phyloP scores from a whole-genome alignment of 768 basidiomycete genomes.

The Pisolithus tinctorius region DNA sequence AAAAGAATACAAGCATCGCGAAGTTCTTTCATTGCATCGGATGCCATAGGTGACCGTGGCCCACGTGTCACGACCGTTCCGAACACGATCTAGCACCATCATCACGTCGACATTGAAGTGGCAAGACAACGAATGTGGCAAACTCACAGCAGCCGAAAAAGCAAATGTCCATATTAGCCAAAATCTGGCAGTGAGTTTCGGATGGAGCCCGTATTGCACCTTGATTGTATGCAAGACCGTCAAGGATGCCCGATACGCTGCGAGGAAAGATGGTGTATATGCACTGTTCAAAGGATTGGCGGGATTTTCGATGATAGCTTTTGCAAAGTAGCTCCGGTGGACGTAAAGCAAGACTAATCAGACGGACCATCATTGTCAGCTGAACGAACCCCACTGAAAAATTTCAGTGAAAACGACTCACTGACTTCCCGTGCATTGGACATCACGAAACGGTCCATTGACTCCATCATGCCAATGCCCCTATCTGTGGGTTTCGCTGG shows the following conservation, averaged over 20 bases:
- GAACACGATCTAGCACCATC: conserved; percentile 53
- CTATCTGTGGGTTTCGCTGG: conserved; percentile 8
- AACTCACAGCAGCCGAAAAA: conserved; percentile 46
- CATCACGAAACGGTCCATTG: conserved; percentile 36
- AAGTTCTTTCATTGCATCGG: conserved; percentile 61
- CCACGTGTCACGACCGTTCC: conserved; percentile 74
- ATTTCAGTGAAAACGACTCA: conserved; percentile 16
- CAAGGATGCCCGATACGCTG: conserved; percentile 51
- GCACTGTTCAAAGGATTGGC: conserved; percentile 58
- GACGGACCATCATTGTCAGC: background rate
- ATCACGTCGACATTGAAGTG: conserved; percentile 1
- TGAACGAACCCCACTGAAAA: background rate
- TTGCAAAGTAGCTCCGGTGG: conserved; percentile 64
- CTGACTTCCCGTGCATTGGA: conserved; percentile 30
- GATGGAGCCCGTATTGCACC: conserved; percentile 41
- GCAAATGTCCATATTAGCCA: conserved; percentile 61
- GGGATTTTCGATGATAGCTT: conserved; percentile 63
- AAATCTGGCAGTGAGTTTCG: conserved; percentile 45
- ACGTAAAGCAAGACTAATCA: conserved; percentile 51
- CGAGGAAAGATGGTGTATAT: conserved; percentile 60
- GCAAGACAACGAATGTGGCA: background rate
- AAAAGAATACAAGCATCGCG: conserved; percentile 65
- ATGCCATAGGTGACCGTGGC: conserved; percentile 61
- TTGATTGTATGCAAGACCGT: conserved; percentile 47
- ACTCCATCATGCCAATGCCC: conserved; percentile 13